Evolutionary conservation across 805 yeast species (phyloP).

Genomic region (Pichia californica): DNA sequence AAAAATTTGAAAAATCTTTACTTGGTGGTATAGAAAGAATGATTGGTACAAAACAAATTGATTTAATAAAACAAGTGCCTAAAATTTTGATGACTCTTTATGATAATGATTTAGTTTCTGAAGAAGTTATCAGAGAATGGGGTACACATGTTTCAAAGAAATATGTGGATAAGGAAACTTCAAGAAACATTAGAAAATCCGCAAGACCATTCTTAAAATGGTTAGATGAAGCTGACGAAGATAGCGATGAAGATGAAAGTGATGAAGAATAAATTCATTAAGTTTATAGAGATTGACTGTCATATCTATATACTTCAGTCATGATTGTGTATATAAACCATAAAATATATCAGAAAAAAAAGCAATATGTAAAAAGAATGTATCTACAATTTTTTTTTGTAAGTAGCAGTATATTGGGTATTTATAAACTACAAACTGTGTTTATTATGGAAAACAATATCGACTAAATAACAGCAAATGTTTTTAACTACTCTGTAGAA

Average conservation of each 20-base stretch:
- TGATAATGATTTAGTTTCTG: slow-evolving; percentile 77
- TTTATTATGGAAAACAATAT: too few species aligned
- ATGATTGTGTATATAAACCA: too few species aligned
- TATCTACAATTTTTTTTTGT: too few species aligned
- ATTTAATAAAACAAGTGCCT: slow-evolving; percentile 64
- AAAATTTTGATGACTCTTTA: slow-evolving; percentile 76
- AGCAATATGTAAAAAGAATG: too few species aligned
- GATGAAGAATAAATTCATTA: slow-evolving; percentile 24
- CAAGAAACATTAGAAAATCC: slow-evolving; percentile 91
- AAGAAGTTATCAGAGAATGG: slow-evolving; percentile 75
- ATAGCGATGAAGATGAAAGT: slow-evolving; percentile 54
- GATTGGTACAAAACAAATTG: slow-evolving; percentile 73
- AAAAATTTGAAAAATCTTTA: slow-evolving; percentile 76
- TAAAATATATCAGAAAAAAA: too few species aligned
- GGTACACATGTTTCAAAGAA: slow-evolving; percentile 90
- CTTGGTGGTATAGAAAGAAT: slow-evolving; percentile 95
- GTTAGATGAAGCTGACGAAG: slow-evolving; percentile 91
- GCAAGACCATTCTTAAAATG: slow-evolving; percentile 94
- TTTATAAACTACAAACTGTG: too few species aligned
- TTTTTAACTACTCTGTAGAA: too few species aligned
- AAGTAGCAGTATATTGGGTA: too few species aligned
- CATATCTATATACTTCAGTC: too few species aligned
- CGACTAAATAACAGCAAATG: too few species aligned
- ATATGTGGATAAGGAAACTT: slow-evolving; percentile 84
- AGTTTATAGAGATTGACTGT: too few species aligned